Evolutionary conservation across 2,329 filamentous ascomycete genomes (phyloP), one percentile per base, ranked within the genome.

Genomic region (Colletotrichum endophyticum): DNA sequence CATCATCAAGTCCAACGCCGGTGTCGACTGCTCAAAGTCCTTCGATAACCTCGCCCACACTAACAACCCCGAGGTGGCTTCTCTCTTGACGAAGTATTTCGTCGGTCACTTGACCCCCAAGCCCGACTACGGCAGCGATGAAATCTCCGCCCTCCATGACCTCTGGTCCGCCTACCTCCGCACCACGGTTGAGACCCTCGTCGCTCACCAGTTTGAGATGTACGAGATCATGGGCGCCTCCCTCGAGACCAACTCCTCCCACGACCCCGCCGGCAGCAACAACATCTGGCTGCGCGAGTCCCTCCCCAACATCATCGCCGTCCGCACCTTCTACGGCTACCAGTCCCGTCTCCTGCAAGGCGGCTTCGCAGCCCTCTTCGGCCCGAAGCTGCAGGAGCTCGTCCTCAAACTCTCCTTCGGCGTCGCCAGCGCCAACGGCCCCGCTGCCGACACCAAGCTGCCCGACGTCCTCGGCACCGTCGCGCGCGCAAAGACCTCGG

Each of bases 1-100:
- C 15, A 91, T 91, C 76, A 86, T 91, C 79, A 88, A 88, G 76
- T 89, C 87, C 4, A 91, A 90, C 72, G 89, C 89, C 0, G 89
- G 89, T n/a, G 86, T 89, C 0, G 89, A 91, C 78, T 90, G 89
- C 74, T 85, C 86, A 8, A 85, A 86, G 76, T 88, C 88, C 0
- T 91, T 91, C 63, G 89, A 91, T 78, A 87, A 89, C 63, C 85
- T 91, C 5, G 89, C 88, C 0, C 89, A 91, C 78, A 89, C 88
- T 2, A 90, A 88, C 78, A 91, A 91, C 67, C 88, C 89, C 0
- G 89, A 91, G 78, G 89, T 91, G 0, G 83, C 85, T 6, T 89
- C 88, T 79, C 84, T 91, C 3, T 80, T 91, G 6, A 89, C 88
- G 1, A 90, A 90, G 57, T 91, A 91, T 78, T 90, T 90, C 70